Conservation (phyloP, 495 filamentous ascomycete genomes). For the Umbilicaria muhlenbergii region DNA sequence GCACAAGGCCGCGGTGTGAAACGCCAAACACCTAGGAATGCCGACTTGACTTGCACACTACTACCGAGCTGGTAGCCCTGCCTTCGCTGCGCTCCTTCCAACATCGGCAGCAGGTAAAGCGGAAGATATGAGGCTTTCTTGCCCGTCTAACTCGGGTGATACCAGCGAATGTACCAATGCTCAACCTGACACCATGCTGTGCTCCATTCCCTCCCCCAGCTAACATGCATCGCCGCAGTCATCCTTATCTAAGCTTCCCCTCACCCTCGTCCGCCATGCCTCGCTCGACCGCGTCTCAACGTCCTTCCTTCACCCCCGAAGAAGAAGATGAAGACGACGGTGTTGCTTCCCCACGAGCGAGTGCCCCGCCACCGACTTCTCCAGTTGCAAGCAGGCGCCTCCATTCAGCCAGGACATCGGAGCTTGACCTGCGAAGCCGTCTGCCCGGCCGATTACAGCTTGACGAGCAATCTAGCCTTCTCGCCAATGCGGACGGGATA, state of each 20-base stretch:
- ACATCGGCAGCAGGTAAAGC: too few relatives aligned
- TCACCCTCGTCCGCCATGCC: slow-evolving; percentile 11
- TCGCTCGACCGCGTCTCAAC: slow-evolving; percentile 9
- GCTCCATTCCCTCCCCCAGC: neutral
- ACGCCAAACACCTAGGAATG: too few relatives aligned
- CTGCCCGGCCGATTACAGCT: slow-evolving; percentile 10
- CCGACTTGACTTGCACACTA: too few relatives aligned
- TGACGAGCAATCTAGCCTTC: slow-evolving; percentile 15
- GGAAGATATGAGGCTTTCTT: too few relatives aligned
- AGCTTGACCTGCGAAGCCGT: slow-evolving; percentile 13
- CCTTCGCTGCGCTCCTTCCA: too few relatives aligned
- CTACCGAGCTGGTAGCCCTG: too few relatives aligned
- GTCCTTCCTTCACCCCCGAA: neutral
- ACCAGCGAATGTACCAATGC: too few relatives aligned
- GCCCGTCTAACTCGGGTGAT: too few relatives aligned
- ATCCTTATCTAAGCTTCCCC: slow-evolving; percentile 4
- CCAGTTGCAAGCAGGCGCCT: slow-evolving; percentile 9
- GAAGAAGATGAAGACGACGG: slow-evolving; percentile 10
- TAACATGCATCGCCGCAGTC: slow-evolving; percentile 10
- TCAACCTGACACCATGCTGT: too few relatives aligned
- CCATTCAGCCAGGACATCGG: slow-evolving; percentile 12
- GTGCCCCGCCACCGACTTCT: slow-evolving; percentile 5
- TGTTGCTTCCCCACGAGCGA: slow-evolving; percentile 1
- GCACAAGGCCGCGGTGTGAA: too few relatives aligned
- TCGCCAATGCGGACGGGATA: slow-evolving; percentile 8